A percentile compares a stretch with the other conserved stretches of the same genome.
Conservation (phyloP, 208 protist genomes). For the Acanthamoeba triangularis region DNA sequence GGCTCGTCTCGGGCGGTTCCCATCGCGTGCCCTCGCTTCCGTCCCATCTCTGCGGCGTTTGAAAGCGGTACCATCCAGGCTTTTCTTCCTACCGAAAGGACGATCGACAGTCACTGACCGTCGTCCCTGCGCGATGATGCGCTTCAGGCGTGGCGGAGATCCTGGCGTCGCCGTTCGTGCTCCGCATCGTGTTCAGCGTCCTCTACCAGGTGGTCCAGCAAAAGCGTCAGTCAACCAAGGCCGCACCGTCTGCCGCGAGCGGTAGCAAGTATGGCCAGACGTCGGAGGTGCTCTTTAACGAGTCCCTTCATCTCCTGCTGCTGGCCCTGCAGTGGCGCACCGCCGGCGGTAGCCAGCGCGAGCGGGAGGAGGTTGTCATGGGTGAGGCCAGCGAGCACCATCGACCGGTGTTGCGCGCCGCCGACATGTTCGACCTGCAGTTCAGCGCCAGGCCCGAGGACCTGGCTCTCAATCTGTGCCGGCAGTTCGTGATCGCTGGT, state of each 20-base stretch:
- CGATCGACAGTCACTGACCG: too few species aligned
- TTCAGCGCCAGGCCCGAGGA: neutral
- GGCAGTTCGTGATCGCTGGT: neutral
- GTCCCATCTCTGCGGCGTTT: neutral
- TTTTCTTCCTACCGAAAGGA: too few species aligned
- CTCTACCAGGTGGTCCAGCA: slow-evolving; percentile 59
- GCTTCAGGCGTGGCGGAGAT: neutral
- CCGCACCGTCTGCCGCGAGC: neutral
- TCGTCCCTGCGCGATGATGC: too few species aligned
- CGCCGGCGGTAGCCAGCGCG: neutral
- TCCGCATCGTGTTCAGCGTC: slow-evolving; percentile 9
- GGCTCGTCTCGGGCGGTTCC: neutral
- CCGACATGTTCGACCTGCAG: neutral
- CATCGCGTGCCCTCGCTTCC: slow-evolving; percentile 28
- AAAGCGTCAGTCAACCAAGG: neutral
- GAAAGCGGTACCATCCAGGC: neutral
- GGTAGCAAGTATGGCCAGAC: neutral
- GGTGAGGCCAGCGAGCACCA: neutral
- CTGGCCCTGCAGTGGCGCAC: slow-evolving; percentile 25
- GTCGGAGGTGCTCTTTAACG: slow-evolving; percentile 52
- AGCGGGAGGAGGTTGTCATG: neutral
- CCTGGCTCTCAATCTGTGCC: slow-evolving; percentile 10
- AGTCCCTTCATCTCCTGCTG: neutral
- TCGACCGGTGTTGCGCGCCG: neutral
- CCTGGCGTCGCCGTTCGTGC: slow-evolving; percentile 8